Conservation (phyloP, 768 basidiomycete genomes). For the Lactifluus echinatus region DNA sequence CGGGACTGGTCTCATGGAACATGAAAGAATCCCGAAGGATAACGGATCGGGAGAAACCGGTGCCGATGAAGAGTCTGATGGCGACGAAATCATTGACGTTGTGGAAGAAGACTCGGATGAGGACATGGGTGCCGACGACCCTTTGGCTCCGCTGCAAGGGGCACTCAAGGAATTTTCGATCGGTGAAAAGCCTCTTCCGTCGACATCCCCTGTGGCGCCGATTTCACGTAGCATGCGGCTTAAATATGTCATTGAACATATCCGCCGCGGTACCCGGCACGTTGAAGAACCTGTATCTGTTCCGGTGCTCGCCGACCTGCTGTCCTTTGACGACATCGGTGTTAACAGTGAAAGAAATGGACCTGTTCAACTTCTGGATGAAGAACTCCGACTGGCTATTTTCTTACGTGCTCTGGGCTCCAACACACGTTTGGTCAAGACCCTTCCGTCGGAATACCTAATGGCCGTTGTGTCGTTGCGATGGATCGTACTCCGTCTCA, state of each 20-base stretch:
- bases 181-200: constrained; percentile 24
- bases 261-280: constrained; percentile 62
- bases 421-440: constrained; percentile 39
- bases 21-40: constrained; percentile 21
- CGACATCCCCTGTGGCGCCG: constrained; percentile 31
- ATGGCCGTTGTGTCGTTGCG: constrained; percentile 49
- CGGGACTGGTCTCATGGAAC: constrained; percentile 49
- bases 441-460: constrained; percentile 39
- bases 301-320: constrained; percentile 38
- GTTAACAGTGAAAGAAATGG: constrained; percentile 16
- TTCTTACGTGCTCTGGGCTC: constrained; percentile 51
- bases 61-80: constrained; percentile 38
- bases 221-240: constrained; percentile 18
- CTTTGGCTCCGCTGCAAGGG: constrained; percentile 60
- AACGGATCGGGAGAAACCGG: constrained; percentile 21
- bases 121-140: constrained; percentile 36
- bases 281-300: constrained; percentile 50
- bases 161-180: constrained; percentile 51
- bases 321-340: constrained; percentile 28
- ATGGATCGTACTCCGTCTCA: constrained; percentile 48
- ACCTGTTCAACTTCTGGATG: constrained; percentile 42
- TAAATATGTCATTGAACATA: constrained; percentile 42
- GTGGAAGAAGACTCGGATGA: constrained; percentile 51
- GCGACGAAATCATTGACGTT: constrained; percentile 61
- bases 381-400: constrained; percentile 44